A percentile compares a stretch with the other conserved stretches of the same genome.
Evolutionary conservation across 2,329 filamentous ascomycete species (phyloP).

Genomic region (Aspergillus neoniger): DNA sequence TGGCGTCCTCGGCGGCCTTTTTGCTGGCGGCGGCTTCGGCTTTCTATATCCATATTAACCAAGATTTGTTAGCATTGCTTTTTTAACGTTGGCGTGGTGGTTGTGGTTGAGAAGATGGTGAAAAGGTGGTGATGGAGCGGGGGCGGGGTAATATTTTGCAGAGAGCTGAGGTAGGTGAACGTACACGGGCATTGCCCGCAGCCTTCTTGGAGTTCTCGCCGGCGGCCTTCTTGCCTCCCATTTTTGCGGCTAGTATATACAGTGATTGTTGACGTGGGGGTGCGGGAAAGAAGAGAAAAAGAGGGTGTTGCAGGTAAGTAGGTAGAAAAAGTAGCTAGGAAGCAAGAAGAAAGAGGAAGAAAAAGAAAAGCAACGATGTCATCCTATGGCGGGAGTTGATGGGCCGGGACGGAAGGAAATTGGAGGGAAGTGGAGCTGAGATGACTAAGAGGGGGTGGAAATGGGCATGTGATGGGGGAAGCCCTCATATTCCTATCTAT

Average conservation of each 20-base stretch:
- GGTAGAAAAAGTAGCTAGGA: not conserved
- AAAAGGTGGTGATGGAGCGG: slow-evolving; percentile 15
- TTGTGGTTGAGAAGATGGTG: slow-evolving; percentile 1
- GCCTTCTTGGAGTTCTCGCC: slow-evolving; percentile 86
- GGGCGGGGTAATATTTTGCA: slow-evolving; percentile 26
- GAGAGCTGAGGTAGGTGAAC: slow-evolving; percentile 19
- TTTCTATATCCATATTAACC: slow-evolving; percentile 62
- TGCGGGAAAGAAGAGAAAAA: not conserved
- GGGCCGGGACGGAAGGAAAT: slow-evolving; percentile 3
- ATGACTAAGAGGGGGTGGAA: slow-evolving; percentile 1
- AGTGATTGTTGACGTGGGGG: not conserved
- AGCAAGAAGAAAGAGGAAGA: not conserved
- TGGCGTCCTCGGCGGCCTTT: slow-evolving; percentile 68
- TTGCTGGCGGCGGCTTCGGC: slow-evolving; percentile 83
- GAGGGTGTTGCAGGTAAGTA: not conserved
- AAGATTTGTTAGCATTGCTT: too few species aligned
- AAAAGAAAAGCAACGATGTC: not conserved
- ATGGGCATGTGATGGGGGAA: not conserved
- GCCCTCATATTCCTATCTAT: not conserved
- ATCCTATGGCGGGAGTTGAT: slow-evolving; percentile 7
- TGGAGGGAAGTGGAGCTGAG: not conserved
- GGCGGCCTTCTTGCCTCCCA: slow-evolving; percentile 69
- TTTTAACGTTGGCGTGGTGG: too few species aligned
- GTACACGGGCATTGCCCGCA: slow-evolving; percentile 71
- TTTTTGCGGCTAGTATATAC: slow-evolving; percentile 39